Evolutionary conservation across 345 rosid genomes (phyloP), one percentile per base, ranked within the genome.

Genomic region (Reutealis trisperma): DNA sequence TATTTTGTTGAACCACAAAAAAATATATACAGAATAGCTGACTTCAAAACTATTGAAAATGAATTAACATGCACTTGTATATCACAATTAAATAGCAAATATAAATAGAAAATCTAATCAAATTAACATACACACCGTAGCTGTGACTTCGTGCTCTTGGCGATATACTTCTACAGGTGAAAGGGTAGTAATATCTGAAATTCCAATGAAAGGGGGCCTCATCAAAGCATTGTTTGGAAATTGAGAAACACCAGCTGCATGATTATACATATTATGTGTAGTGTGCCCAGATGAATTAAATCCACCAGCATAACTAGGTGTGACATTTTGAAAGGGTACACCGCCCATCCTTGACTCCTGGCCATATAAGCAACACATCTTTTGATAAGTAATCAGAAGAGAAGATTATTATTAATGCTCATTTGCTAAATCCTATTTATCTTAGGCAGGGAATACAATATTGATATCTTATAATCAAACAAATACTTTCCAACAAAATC

Each of bases 101-200:
- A 37, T 37, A 37, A 37, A 37, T 4, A 37, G 41, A 37, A 37
- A 44, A 58, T 30, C n/a, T 32, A 74, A 42, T 58, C 45, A 70
- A 78, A 75, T 37, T 64, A 59, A 63, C 65, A 44, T 21, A 88
- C 92, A 70, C 45, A 95, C 99, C 84, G 86, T 92, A 72, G 93
- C 89, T 66, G 96, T 82, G 79, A 95, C 92, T 93, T 95, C 98
- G 79, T 95, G 98, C 72, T 90, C 93, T 76, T 86, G 90, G 62
- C 94, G 70, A 81, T 93, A 95, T 67, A 73, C 86, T 80, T 93
- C 98, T 75, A 79, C 91, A 54, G 99, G 82, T 6, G 98, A 88
- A 51, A 90, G 83, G 77, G 79, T 81, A 55, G 79, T 21, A 66
- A 78, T 76, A 82, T 89, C 93, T 30, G 86, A 66, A 63, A 87